phyloP scores from a whole-genome alignment of 495 filamentous ascomycete genomes.

The Xylaria castorea region DNA sequence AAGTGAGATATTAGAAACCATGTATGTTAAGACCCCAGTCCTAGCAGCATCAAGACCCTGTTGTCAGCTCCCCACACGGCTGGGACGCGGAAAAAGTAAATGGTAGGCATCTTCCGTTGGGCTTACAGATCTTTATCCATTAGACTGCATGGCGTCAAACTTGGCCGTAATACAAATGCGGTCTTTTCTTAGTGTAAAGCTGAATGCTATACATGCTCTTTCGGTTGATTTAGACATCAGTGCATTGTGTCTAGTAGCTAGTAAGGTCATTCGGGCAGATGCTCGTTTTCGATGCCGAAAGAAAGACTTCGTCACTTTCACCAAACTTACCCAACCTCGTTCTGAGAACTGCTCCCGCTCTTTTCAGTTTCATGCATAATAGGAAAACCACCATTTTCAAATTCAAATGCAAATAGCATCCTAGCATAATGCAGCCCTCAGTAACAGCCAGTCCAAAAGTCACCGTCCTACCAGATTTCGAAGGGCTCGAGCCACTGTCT shows the following conservation, averaged over 20 bases:
- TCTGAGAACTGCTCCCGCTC: neutral
- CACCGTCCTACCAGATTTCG: constrained; percentile 17
- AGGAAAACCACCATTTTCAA: neutral
- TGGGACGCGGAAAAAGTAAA: neutral
- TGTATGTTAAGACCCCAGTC: neutral
- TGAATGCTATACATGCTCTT: neutral
- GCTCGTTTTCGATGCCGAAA: neutral
- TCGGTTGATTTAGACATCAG: neutral
- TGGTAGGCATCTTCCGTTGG: neutral
- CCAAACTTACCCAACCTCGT: neutral
- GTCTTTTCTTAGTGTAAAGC: constrained; percentile 12
- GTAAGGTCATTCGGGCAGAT: neutral
- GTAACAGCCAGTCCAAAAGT: neutral
- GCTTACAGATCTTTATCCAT: constrained; percentile 1
- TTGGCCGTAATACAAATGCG: constrained; percentile 6
- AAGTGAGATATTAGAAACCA: neutral
- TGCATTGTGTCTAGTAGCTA: neutral
- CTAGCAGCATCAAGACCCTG: neutral
- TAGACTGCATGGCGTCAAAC: neutral
- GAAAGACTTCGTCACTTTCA: neutral
- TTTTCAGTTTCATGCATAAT: neutral
- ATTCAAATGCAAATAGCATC: neutral
- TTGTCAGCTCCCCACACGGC: constrained; percentile 3
- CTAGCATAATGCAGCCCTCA: constrained; percentile 6
- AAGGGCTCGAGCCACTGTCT: constrained; percentile 18